These are phyloP conservation scores for Nelumbo lutea DNA, from an alignment of 164 flowering plant species.

Conservation along the genomic window DNA sequence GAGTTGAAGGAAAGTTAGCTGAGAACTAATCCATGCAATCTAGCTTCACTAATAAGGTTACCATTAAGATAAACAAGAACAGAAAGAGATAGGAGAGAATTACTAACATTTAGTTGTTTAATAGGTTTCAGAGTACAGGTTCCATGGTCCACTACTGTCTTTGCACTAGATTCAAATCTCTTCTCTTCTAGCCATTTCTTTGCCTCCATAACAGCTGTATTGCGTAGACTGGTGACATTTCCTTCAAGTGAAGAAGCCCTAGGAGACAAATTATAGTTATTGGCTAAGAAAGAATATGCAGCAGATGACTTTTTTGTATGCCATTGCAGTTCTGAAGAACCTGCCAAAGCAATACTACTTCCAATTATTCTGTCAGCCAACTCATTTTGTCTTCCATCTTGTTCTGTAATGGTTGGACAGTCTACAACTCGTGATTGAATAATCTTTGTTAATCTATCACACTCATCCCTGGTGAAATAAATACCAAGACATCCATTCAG, in stretches of 20 bases:
- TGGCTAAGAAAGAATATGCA: slow-evolving; percentile 7
- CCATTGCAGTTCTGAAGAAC: slow-evolving; percentile 5
- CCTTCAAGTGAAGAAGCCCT: slow-evolving; percentile 11
- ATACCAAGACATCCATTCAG: slow-evolving; percentile 8
- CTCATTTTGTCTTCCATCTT: slow-evolving; percentile 19
- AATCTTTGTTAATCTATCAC: slow-evolving; percentile 36
- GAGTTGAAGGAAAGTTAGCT: background rate
- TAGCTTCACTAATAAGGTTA: background rate
- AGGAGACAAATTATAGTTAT: slow-evolving; percentile 19
- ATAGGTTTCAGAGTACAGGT: slow-evolving; percentile 22
- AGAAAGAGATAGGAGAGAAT: slow-evolving; percentile 6
- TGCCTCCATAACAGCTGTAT: slow-evolving; percentile 63
- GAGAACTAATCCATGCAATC: slow-evolving; percentile 1
- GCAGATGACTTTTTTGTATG: slow-evolving; percentile 8
- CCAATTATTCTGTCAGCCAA: slow-evolving; percentile 16
- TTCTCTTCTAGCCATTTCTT: slow-evolving; percentile 71
- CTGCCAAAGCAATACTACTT: slow-evolving; percentile 12
- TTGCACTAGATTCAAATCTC: slow-evolving; percentile 43
- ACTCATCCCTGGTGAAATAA: slow-evolving; percentile 54
- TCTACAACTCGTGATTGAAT: slow-evolving; percentile 46
- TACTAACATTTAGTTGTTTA: slow-evolving; percentile 37
- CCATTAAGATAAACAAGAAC: background rate
- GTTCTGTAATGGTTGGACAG: slow-evolving; percentile 20
- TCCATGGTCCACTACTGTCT: slow-evolving; percentile 31
- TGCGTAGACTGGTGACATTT: slow-evolving; percentile 22